These are phyloP conservation scores for Gnaphalium uliginosum DNA, from an alignment of 129 eudicot genomes.

Conservation along the genomic window DNA sequence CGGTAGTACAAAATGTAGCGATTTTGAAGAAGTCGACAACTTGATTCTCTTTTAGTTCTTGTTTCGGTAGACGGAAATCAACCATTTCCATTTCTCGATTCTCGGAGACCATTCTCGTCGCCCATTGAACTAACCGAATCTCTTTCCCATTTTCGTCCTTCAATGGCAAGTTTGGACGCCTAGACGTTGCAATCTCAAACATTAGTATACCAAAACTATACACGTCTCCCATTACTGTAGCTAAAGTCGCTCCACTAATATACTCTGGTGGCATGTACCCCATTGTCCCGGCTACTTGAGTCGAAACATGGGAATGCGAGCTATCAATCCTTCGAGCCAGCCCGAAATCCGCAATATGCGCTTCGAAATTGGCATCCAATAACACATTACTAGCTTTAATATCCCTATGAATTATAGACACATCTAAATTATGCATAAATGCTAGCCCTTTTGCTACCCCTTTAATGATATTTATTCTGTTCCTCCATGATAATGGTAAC, in stretches of 20 bases:
- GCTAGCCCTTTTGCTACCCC: conserved; percentile 73
- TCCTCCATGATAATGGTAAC: conserved; percentile 61
- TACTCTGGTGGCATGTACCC: conserved; percentile 98
- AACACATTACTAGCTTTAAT: conserved; percentile 85
- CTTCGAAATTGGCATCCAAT: conserved; percentile 56
- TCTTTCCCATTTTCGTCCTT: conserved; percentile 49
- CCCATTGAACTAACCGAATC: conserved; percentile 66
- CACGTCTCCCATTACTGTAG: conserved; percentile 68
- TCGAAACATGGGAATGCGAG: conserved; percentile 72
- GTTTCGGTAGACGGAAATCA: conserved; percentile 49
- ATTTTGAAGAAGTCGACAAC: conserved; percentile 58
- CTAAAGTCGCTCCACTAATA: conserved; percentile 48
- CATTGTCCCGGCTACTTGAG: conserved; percentile 95
- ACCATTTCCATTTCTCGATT: conserved; percentile 57
- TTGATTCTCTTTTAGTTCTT: conserved; percentile 37
- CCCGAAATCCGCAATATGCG: conserved; percentile 95
- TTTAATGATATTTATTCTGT: conserved; percentile 47
- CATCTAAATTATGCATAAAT: conserved; percentile 65
- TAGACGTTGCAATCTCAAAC: conserved; percentile 61
- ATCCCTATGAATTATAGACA: conserved; percentile 76
- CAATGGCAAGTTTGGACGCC: conserved; percentile 72
- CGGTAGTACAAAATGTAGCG: conserved; percentile 56
- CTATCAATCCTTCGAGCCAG: conserved; percentile 61
- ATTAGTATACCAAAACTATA: conserved; percentile 83
- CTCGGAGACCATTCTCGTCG: conserved; percentile 40